Evolutionary conservation across 2,329 filamentous ascomycete genomes (phyloP).

Genomic region (Colletotrichum godetiae): DNA sequence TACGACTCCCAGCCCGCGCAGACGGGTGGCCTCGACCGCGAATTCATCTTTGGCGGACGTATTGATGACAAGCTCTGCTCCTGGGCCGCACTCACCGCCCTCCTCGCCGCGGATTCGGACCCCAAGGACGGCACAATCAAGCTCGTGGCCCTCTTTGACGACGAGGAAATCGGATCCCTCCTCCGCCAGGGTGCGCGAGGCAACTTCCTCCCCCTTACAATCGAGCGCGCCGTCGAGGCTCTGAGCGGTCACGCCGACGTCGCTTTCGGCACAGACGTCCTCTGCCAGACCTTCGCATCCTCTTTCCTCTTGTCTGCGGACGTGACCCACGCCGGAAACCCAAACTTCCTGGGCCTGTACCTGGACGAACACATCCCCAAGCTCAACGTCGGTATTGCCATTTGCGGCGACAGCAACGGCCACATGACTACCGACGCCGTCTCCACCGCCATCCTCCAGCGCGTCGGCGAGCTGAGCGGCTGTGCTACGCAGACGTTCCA

Average conservation of each 20-base stretch:
- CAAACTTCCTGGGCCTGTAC: constrained; percentile 89
- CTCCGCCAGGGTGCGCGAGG: constrained; percentile 89
- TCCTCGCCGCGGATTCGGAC: constrained; percentile 74
- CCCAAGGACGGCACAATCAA: constrained; percentile 79
- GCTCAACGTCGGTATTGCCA: constrained; percentile 86
- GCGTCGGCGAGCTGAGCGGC: constrained; percentile 79
- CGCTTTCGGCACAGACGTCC: constrained; percentile 67
- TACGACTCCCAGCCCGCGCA: constrained; percentile 90
- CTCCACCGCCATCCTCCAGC: constrained; percentile 82
- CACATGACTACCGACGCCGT: constrained; percentile 97
- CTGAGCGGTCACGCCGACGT: constrained; percentile 62
- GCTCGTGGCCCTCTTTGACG: constrained; percentile 93
- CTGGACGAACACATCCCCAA: constrained; percentile 87
- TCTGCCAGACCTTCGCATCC: constrained; percentile 88
- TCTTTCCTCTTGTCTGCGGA: constrained; percentile 94
- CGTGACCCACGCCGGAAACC: constrained; percentile 93
- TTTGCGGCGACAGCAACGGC: constrained; percentile 87
- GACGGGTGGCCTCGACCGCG: constrained; percentile 85
- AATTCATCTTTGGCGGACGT: constrained; percentile 94
- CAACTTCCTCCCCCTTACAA: constrained; percentile 85
- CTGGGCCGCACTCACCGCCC: constrained; percentile 87
- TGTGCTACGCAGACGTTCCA: constrained; percentile 87
- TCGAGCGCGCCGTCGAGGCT: constrained; percentile 84
- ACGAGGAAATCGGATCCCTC: constrained; percentile 94
- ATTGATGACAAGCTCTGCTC: constrained; percentile 99